Evolutionary conservation across 2,329 filamentous ascomycete genomes (phyloP), one percentile per base, ranked within the genome.

Genomic region (Dendryphion nanum): DNA sequence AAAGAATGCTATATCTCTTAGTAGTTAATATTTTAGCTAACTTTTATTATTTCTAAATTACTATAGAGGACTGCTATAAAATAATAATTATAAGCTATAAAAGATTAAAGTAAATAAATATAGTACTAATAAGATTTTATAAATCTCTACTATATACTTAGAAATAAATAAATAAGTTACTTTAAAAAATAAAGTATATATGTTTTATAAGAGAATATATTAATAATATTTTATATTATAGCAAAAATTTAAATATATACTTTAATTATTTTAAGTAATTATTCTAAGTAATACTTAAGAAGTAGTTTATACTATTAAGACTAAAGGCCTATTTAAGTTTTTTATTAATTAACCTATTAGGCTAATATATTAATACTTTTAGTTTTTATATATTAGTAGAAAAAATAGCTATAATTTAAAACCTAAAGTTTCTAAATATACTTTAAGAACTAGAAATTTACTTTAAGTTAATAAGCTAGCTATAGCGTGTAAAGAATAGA

Each of bases 191-290:
- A n/a, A n/a, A n/a, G n/a, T n/a, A n/a, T n/a, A n/a, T n/a, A n/a
- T n/a, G n/a, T n/a, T n/a, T n/a, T n/a, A n/a, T n/a, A n/a, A n/a
- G n/a, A n/a, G n/a, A 7, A 10, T 12, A 17, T 8, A 10, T 21
- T 39, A 37, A 14, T 18, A 8, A 28, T 28, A 16, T 34, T 6
- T 38, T 18, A 26, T 23, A 34, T 15, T 29, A 19, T 35, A 21
- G 15, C 5, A 29, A 35, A 30, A 24, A 20, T 30, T 18, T 21
- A 35, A 14, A 21, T 28, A 40, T 40, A 29, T 35, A 35, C 18
- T 24, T 8, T 6, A 10, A 26, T 15, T 35, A 15, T 24, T 7
- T 30, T 10, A 7, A 30, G 8, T 30, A 30, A 12, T 17, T 10
- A n/a, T n/a, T n/a, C n/a, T n/a, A n/a, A n/a, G n/a, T n/a, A n/a